A percentile compares a stretch with the other conserved stretches of the same genome.
Conservation (phyloP, 2,329 filamentous ascomycete species). For the Cladosporium colombiae region DNA sequence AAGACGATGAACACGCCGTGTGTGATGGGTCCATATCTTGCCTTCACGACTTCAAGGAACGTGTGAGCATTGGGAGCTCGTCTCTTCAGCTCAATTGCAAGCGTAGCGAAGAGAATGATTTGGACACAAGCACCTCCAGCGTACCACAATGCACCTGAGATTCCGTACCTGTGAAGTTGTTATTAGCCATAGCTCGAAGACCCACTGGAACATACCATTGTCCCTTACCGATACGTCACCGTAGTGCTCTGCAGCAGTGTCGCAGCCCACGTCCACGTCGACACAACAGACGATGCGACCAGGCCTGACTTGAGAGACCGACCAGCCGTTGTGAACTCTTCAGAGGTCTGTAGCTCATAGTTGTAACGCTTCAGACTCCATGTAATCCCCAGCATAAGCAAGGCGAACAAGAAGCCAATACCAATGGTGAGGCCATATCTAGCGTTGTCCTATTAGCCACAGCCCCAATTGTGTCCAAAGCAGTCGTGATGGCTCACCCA, state of each 20-base stretch:
- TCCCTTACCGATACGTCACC: slow-evolving; percentile 61
- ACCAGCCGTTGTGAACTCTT: slow-evolving; percentile 88
- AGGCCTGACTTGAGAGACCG: slow-evolving; percentile 84
- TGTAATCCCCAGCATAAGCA: slow-evolving; percentile 38
- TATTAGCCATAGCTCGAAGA: not conserved
- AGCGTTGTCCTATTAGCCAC: not conserved
- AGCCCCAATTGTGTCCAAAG: not conserved
- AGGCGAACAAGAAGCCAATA: slow-evolving; percentile 69
- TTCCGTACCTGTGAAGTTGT: slow-evolving; percentile 50
- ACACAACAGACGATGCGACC: slow-evolving; percentile 82
- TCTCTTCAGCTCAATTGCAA: slow-evolving; percentile 87
- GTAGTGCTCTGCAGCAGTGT: slow-evolving; percentile 38
- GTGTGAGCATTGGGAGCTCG: slow-evolving; percentile 43
- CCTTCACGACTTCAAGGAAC: slow-evolving; percentile 27
- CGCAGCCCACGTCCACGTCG: slow-evolving; percentile 75
- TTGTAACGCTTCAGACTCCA: slow-evolving; percentile 46
- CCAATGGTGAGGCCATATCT: slow-evolving; percentile 67
- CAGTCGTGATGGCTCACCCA: slow-evolving; percentile 1
- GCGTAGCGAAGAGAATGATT: slow-evolving; percentile 84
- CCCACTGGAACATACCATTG: no score
- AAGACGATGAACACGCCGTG: slow-evolving; percentile 82
- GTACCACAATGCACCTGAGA: slow-evolving; percentile 67
- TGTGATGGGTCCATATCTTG: slow-evolving; percentile 65
- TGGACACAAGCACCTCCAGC: slow-evolving; percentile 75
- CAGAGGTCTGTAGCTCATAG: slow-evolving; percentile 38